phyloP scores from a whole-genome alignment of 164 flowering plant species.

The Vitis riparia region DNA sequence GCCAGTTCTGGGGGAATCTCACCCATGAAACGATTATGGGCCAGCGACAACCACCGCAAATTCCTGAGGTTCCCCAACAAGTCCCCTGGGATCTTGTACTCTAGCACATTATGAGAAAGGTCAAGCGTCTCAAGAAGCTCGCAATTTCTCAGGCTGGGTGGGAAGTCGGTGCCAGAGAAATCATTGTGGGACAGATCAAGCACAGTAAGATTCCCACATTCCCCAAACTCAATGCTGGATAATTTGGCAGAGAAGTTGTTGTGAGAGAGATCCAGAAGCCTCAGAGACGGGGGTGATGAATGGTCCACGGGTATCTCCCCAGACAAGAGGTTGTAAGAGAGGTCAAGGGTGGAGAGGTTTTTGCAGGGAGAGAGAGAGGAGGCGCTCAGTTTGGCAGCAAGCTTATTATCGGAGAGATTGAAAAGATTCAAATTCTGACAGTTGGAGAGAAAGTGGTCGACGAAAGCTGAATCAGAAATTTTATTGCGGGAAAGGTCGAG shows the following conservation, averaged over 20 bases:
- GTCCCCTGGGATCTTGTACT: constrained; percentile 37
- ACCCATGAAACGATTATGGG: constrained; percentile 56
- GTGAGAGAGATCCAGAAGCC: constrained; percentile 52
- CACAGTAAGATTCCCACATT: constrained; percentile 53
- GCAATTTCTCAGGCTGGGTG: constrained; percentile 43
- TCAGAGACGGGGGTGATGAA: constrained; percentile 24
- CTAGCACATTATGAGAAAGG: constrained; percentile 47
- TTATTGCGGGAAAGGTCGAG: constrained; percentile 68
- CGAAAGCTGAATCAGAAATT: constrained; percentile 40
- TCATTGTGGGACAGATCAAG: constrained; percentile 53
- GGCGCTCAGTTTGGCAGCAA: constrained; percentile 36
- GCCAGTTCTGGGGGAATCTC: constrained; percentile 62
- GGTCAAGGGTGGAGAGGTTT: constrained; percentile 45
- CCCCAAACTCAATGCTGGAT: constrained; percentile 40
- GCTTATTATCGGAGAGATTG: constrained; percentile 57
- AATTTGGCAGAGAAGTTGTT: constrained; percentile 67
- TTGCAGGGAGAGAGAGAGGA: constrained; percentile 32
- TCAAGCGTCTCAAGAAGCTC: constrained; percentile 47
- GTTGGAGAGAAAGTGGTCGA: constrained; percentile 30
- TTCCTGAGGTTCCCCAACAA: constrained; percentile 39
- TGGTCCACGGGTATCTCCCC: constrained; percentile 44
- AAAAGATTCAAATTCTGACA: constrained; percentile 50
- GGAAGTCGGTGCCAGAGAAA: constrained; percentile 44
- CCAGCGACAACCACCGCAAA: constrained; percentile 47
- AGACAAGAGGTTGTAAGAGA: constrained; percentile 51